These are phyloP conservation scores for Diddensiella caesifluorescens DNA, from an alignment of 805 yeast species.

Conservation along the genomic window DNA sequence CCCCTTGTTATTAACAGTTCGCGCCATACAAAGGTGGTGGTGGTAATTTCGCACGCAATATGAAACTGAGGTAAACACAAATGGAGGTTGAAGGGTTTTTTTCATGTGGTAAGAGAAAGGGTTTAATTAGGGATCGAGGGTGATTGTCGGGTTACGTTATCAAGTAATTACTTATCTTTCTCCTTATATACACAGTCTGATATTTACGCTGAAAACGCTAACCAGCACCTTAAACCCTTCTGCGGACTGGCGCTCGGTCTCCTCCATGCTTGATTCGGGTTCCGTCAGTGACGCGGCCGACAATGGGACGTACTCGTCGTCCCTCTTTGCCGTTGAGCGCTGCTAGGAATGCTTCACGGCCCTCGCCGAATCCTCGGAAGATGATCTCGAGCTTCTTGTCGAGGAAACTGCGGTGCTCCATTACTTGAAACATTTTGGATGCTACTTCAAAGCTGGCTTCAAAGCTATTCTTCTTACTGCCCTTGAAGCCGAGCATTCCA, in stretches of 20 bases:
- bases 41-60: too few relatives aligned
- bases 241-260: conserved; percentile 71
- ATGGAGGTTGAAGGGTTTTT: background rate
- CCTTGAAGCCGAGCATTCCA: conserved; percentile 85
- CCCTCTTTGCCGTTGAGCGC: conserved; percentile 92
- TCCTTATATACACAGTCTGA: too few relatives aligned
- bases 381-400: conserved; percentile 68
- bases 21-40: too few relatives aligned
- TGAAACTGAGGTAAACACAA: too few relatives aligned
- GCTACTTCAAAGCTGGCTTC: conserved; percentile 90
- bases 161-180: too few relatives aligned
- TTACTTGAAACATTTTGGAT: conserved; percentile 62
- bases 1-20: too few relatives aligned
- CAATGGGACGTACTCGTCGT: conserved; percentile 52
- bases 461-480: conserved; percentile 84
- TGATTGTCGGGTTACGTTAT: too few relatives aligned
- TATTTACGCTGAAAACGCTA: too few relatives aligned
- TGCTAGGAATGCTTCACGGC: conserved; percentile 77
- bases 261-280: conserved; percentile 92
- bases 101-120: conserved; percentile 3
- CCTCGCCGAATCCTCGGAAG: conserved; percentile 79
- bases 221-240: conserved; percentile 44
- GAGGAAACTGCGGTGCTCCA: conserved; percentile 56
- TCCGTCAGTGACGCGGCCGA: conserved; percentile 68
- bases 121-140: background rate